Evolutionary conservation across 1,139 yeast species (phyloP).

Genomic region (Dujonia santamariae): DNA sequence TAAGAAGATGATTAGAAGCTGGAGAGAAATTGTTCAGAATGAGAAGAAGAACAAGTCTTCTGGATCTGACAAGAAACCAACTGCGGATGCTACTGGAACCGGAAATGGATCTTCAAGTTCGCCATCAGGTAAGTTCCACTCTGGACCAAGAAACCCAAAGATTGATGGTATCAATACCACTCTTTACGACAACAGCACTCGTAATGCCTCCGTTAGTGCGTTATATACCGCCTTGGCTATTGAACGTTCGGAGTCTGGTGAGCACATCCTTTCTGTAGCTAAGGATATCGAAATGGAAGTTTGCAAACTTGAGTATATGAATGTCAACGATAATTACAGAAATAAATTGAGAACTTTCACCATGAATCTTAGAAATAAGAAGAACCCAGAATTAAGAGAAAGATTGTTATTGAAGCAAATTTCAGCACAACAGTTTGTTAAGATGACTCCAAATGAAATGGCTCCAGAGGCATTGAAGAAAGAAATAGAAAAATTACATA

Average conservation of each 20-base stretch:
- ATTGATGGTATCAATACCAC: constrained; percentile 76
- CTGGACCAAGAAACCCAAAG: constrained; percentile 67
- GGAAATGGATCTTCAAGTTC: constrained; percentile 10
- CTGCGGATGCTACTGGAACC: constrained; percentile 9
- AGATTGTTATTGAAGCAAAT: constrained; percentile 67
- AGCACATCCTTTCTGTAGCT: constrained; percentile 59
- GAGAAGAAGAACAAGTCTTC: constrained; percentile 54
- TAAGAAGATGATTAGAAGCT: constrained; percentile 73
- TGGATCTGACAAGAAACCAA: constrained; percentile 1
- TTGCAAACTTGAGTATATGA: constrained; percentile 53
- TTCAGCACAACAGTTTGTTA: constrained; percentile 60
- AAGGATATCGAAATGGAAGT: constrained; percentile 74
- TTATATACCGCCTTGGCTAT: constrained; percentile 86
- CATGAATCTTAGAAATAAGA: constrained; percentile 82
- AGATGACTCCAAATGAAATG: constrained; percentile 88
- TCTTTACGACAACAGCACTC: constrained; percentile 68
- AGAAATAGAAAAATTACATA: constrained; percentile 81
- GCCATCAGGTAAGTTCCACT: constrained; percentile 18
- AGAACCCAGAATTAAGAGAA: constrained; percentile 79
- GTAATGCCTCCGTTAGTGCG: constrained; percentile 83
- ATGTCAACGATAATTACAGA: constrained; percentile 60
- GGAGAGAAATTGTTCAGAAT: constrained; percentile 88
- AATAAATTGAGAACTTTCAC: constrained; percentile 80
- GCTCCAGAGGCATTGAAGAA: constrained; percentile 88
- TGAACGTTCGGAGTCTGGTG: constrained; percentile 57